Percentiles rank a stretch among this genome's conserved stretches.
These are phyloP conservation scores for Tylopilus sp. DNA, from an alignment of 768 basidiomycete genomes.

Conservation along the genomic window DNA sequence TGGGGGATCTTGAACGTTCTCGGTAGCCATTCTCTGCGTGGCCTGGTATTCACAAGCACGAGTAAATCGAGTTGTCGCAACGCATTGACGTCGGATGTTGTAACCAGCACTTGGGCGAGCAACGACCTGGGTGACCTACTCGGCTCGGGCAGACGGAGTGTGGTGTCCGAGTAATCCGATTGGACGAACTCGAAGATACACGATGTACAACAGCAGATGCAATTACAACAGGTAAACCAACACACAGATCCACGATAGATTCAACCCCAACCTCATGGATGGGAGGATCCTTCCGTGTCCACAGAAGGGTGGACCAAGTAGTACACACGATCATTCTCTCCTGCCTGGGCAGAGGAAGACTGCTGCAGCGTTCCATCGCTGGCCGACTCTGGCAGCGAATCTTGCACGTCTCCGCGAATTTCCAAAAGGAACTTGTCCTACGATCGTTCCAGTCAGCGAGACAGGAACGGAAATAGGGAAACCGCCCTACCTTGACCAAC, in stretches of 20 bases:
- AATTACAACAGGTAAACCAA: conserved; percentile 12
- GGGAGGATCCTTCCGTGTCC: conserved; percentile 57
- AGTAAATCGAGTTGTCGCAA: not conserved
- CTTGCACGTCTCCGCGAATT: conserved; percentile 78
- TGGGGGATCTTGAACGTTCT: conserved; percentile 31
- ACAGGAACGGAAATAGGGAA: not conserved
- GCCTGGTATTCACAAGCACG: not conserved
- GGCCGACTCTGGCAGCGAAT: conserved; percentile 63
- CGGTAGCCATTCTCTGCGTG: conserved; percentile 22
- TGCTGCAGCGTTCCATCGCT: conserved; percentile 50
- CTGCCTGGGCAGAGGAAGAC: conserved; percentile 48
- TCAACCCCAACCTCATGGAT: conserved; percentile 13
- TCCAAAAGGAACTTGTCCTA: conserved; percentile 86
- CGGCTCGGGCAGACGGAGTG: not conserved
- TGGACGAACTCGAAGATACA: not conserved
- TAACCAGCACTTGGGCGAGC: not conserved
- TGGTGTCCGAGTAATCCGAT: not conserved
- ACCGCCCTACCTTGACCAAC: conserved; percentile 72
- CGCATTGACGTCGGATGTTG: not conserved
- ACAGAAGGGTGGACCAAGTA: conserved; percentile 92
- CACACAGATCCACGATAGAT: conserved; percentile 8
- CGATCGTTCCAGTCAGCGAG: conserved; percentile 1
- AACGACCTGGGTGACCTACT: not conserved
- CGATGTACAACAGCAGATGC: not conserved
- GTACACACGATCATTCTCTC: conserved; percentile 64